These are phyloP conservation scores for Xylariales sp. DNA, from an alignment of 2,329 filamentous ascomycete genomes.

Conservation along the genomic window DNA sequence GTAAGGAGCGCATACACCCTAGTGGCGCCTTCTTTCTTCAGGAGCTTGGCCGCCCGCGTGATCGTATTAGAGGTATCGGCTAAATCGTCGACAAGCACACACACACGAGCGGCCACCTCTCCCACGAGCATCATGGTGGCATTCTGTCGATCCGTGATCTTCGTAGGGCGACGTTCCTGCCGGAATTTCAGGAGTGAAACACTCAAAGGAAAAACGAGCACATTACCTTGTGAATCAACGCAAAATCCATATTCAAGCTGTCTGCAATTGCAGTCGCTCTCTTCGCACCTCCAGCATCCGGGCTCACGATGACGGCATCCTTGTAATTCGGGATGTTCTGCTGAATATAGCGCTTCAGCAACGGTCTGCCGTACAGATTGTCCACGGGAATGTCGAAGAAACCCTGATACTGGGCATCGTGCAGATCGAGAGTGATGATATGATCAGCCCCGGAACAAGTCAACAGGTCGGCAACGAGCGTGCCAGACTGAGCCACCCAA, in stretches of 20 bases:
- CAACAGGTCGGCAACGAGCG: slow-evolving; percentile 86
- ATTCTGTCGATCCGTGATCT: slow-evolving; percentile 83
- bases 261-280: slow-evolving; percentile 93
- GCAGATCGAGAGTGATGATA: slow-evolving; percentile 95
- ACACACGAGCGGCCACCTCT: slow-evolving; percentile 72
- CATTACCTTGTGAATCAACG: slow-evolving; percentile 91
- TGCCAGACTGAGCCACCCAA: slow-evolving; percentile 97
- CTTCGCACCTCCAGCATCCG: slow-evolving; percentile 95
- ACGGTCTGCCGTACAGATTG: slow-evolving; percentile 84
- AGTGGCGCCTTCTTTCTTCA: slow-evolving; percentile 90
- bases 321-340: slow-evolving; percentile 79
- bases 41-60: slow-evolving; percentile 86
- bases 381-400: slow-evolving; percentile 99
- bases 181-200: slow-evolving; percentile 28
- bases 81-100: slow-evolving; percentile 90
- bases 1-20: slow-evolving; percentile 90
- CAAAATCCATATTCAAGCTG: slow-evolving; percentile 88
- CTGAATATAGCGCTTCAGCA: slow-evolving; percentile 68
- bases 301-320: slow-evolving; percentile 87
- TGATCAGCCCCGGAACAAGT: slow-evolving; percentile 96
- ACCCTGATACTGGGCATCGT: slow-evolving; percentile 94
- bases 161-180: slow-evolving; percentile 83
- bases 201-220: slow-evolving; percentile 19
- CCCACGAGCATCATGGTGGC: slow-evolving; percentile 95
- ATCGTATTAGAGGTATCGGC: slow-evolving; percentile 97